Evolutionary conservation across 345 rosid genomes (phyloP).

Genomic region (Passiflora organensis): DNA sequence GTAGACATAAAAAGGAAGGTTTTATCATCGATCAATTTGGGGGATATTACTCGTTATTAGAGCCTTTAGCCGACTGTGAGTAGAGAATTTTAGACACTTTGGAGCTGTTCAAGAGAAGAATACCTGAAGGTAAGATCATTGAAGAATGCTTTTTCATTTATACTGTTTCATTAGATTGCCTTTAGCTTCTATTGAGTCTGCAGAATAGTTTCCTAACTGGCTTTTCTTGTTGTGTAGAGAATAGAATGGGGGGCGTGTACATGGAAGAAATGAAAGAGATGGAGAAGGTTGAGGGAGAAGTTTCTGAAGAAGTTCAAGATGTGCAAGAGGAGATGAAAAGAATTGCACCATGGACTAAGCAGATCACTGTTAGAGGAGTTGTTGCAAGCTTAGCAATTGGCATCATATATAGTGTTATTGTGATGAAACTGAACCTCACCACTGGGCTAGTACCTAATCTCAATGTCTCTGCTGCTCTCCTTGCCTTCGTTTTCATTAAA

Average conservation of each 20-base stretch:
- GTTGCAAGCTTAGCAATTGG: constrained; percentile 70
- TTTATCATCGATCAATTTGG: too few relatives aligned
- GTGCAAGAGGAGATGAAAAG: constrained; percentile 43
- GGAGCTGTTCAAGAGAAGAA: not conserved
- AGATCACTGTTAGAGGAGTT: constrained; percentile 72
- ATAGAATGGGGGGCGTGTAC: constrained; percentile 7
- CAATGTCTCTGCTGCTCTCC: constrained; percentile 91
- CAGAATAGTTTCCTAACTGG: too few relatives aligned
- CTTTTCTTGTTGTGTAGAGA: not conserved
- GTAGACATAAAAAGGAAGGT: too few relatives aligned
- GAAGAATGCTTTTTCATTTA: not conserved
- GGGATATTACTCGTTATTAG: too few relatives aligned
- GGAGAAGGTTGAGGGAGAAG: constrained; percentile 28
- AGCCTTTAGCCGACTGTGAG: too few relatives aligned
- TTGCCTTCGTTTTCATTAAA: constrained; percentile 64
- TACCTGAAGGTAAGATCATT: not conserved
- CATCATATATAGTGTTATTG: constrained; percentile 75
- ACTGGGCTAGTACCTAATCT: constrained; percentile 94
- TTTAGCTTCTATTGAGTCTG: too few relatives aligned
- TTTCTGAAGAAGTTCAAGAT: constrained; percentile 31
- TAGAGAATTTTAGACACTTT: too few relatives aligned
- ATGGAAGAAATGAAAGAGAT: constrained; percentile 30
- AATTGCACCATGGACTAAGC: constrained; percentile 74
- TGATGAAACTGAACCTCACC: constrained; percentile 80
- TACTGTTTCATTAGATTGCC: not conserved